A percentile compares a stretch with the other conserved stretches of the same genome.
Conservation (phyloP, 768 basidiomycete species). For the Jaapia argillacea region DNA sequence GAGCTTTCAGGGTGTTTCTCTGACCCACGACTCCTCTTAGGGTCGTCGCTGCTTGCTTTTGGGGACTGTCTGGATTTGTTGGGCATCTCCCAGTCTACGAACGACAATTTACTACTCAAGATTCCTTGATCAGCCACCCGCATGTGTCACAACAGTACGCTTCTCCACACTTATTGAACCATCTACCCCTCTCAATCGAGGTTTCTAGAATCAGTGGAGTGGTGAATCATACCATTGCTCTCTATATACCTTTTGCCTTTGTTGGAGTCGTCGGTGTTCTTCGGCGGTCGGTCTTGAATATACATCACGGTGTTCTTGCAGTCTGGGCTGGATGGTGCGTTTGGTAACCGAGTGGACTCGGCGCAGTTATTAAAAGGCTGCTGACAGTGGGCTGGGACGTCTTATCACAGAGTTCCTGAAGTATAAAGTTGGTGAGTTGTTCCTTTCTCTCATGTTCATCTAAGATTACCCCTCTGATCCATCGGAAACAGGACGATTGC, state of each 20-base stretch:
- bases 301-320: slow-evolving; percentile 52
- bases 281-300: slow-evolving; percentile 35
- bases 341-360: too few species aligned
- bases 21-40: slow-evolving; percentile 6
- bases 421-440: slow-evolving; percentile 40
- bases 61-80: neutral
- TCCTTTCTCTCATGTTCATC: too few species aligned
- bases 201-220: slow-evolving; percentile 34
- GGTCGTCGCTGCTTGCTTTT: slow-evolving; percentile 19
- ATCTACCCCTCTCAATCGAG: neutral
- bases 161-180: neutral
- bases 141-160: slow-evolving; percentile 7
- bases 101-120: slow-evolving; percentile 37
- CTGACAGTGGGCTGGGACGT: neutral
- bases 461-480: neutral
- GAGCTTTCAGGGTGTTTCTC: too few species aligned
- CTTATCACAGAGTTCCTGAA: slow-evolving; percentile 44
- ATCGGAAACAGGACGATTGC: slow-evolving; percentile 29
- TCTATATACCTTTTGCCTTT: slow-evolving; percentile 34
- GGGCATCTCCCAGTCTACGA: slow-evolving; percentile 29
- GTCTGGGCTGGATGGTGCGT: slow-evolving; percentile 28
- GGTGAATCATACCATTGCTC: slow-evolving; percentile 36
- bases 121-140: slow-evolving; percentile 37
- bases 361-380: slow-evolving; percentile 5
- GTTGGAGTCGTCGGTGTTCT: slow-evolving; percentile 26